Evolutionary conservation across 2,329 filamentous ascomycete genomes (phyloP).

Genomic region (Domatiomyces catenatus): DNA sequence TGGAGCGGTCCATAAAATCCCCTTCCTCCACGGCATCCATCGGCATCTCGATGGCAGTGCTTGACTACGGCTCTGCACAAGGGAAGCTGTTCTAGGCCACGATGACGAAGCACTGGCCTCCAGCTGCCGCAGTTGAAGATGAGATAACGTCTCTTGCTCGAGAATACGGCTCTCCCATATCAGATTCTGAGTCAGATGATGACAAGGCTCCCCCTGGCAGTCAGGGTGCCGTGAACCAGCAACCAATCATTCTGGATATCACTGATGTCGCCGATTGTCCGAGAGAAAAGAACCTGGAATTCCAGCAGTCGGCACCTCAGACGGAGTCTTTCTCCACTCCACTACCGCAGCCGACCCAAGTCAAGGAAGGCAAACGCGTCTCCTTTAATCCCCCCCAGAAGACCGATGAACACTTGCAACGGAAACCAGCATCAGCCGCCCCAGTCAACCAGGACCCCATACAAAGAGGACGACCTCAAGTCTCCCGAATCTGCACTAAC

Average conservation of each 20-base stretch:
- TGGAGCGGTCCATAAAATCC: constrained; percentile 1
- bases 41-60: not conserved
- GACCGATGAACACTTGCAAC: not conserved
- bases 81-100: not conserved
- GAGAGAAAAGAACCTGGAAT: not conserved
- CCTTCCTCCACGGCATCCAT: not conserved
- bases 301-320: constrained; percentile 1
- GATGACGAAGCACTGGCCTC: constrained; percentile 23
- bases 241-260: constrained; percentile 26
- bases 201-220: constrained; percentile 17
- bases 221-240: constrained; percentile 30
- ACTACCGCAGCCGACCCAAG: not conserved
- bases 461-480: constrained; percentile 11
- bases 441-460: constrained; percentile 2
- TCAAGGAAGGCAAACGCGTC: not conserved
- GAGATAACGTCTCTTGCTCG: constrained; percentile 27
- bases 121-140: constrained; percentile 31
- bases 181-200: constrained; percentile 8
- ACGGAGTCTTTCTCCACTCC: constrained; percentile 10
- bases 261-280: not conserved
- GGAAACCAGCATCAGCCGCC: constrained; percentile 12
- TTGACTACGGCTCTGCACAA: not conserved
- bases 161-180: constrained; percentile 23
- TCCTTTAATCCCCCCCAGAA: not conserved
- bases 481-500: constrained; percentile 15